Evolutionary conservation across 2,329 filamentous ascomycete genomes (phyloP).

Genomic region (Fonsecaea nubica): DNA sequence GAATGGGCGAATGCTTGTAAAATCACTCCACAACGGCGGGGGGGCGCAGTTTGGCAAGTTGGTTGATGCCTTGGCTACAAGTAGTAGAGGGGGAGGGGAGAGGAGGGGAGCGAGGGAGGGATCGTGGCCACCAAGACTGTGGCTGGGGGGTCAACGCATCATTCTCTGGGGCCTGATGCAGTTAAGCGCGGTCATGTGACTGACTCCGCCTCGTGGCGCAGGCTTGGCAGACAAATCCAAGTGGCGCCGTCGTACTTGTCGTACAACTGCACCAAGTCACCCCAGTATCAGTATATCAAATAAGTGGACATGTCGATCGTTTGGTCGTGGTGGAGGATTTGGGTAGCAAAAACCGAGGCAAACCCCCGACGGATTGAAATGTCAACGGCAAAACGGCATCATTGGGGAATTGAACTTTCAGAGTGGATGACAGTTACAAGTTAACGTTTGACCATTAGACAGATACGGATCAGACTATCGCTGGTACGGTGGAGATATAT

Average conservation of each 20-base stretch:
- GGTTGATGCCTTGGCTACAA: neutral
- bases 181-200: slow-evolving; percentile 11
- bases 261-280: neutral
- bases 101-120: neutral
- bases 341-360: too few relatives aligned
- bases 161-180: neutral
- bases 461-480: neutral
- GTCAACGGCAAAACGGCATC: too few relatives aligned
- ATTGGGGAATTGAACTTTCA: too few relatives aligned
- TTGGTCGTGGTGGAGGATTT: too few relatives aligned
- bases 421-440: too few relatives aligned
- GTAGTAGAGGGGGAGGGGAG: too few relatives aligned
- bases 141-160: slow-evolving; percentile 1
- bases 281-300: too few relatives aligned
- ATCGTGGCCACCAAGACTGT: neutral
- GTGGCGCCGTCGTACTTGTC: neutral
- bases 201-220: slow-evolving; percentile 12
- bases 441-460: neutral
- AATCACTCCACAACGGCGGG: slow-evolving; percentile 2
- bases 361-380: too few relatives aligned
- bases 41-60: neutral
- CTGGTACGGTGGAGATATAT: neutral
- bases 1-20: neutral
- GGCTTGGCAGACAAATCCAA: neutral
- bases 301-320: too few relatives aligned